Conservation (phyloP, 1,284 basidiomycete genomes). For the Cronartium quercuum region DNA sequence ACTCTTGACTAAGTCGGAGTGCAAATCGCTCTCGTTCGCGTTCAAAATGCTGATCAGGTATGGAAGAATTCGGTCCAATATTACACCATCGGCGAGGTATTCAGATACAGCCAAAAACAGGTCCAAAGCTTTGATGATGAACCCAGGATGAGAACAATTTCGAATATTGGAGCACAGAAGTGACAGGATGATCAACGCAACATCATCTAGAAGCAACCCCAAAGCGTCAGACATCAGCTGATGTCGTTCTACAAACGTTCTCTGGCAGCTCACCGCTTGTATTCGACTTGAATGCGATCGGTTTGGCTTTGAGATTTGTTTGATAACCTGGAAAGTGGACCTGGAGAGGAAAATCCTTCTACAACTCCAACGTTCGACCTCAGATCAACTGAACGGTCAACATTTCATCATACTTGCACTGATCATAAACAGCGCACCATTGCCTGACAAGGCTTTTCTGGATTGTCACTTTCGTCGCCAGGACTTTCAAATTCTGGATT, state of each 20-base stretch:
- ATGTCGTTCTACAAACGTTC: neutral
- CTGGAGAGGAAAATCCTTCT: conserved; percentile 27
- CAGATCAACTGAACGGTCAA: neutral
- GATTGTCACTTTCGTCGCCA: conserved; percentile 13
- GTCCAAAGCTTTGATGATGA: conserved; percentile 77
- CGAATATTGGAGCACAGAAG: conserved; percentile 83
- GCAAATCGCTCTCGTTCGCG: conserved; percentile 59
- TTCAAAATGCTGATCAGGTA: conserved; percentile 82
- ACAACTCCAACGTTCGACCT: neutral
- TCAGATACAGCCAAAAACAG: conserved; percentile 74
- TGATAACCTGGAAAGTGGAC: conserved; percentile 28
- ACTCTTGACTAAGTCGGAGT: conserved; percentile 63
- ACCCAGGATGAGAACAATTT: conserved; percentile 77
- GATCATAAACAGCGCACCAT: conserved; percentile 1
- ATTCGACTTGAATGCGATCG: neutral
- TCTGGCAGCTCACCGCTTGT: neutral
- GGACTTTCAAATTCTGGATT: conserved; percentile 2
- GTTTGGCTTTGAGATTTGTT: neutral
- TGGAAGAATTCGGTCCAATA: conserved; percentile 86
- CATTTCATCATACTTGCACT: neutral
- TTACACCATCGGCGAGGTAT: conserved; percentile 87
- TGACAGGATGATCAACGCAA: conserved; percentile 71
- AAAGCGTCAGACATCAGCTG: neutral
- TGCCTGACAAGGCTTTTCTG: neutral
- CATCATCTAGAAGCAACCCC: conserved; percentile 58